Evolutionary conservation across 1,139 yeast genomes (phyloP).

Genomic region (Lipomyces yarrowii): DNA sequence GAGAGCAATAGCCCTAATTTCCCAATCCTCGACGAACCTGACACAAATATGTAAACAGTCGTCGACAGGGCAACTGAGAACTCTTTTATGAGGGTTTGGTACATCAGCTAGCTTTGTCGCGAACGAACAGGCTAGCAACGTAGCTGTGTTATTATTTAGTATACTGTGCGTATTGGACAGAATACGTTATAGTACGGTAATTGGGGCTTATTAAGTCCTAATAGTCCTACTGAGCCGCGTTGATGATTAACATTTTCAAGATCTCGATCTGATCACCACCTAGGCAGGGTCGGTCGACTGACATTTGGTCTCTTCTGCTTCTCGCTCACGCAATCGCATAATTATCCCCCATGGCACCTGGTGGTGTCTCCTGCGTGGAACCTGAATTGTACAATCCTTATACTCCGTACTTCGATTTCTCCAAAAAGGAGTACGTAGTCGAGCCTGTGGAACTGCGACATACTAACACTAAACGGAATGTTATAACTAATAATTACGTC

Average conservation of each 20-base stretch:
- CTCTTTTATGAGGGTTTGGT: not conserved
- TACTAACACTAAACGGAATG: not conserved
- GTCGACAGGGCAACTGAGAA: not conserved
- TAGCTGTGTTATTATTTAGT: no score
- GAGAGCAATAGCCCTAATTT: not conserved
- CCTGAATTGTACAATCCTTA: not conserved
- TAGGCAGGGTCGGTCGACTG: no score
- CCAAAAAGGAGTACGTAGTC: not conserved
- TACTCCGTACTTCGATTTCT: not conserved
- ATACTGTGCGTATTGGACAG: no score
- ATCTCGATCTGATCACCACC: no score
- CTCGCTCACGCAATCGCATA: not conserved
- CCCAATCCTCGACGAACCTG: not conserved
- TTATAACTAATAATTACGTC: not conserved
- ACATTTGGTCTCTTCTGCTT: no score
- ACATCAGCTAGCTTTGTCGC: no score
- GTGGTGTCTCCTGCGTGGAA: not conserved
- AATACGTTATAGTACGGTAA: no score
- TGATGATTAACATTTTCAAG: no score
- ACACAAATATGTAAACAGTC: not conserved
- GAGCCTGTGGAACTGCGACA: not conserved
- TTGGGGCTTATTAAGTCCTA: no score
- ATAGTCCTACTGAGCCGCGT: no score
- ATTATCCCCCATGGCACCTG: not conserved
- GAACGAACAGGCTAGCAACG: no score